Percentiles rank a stretch among this genome's conserved stretches.
Evolutionary conservation across 495 filamentous ascomycete genomes (phyloP).

Genomic region (Xylona heveae): DNA sequence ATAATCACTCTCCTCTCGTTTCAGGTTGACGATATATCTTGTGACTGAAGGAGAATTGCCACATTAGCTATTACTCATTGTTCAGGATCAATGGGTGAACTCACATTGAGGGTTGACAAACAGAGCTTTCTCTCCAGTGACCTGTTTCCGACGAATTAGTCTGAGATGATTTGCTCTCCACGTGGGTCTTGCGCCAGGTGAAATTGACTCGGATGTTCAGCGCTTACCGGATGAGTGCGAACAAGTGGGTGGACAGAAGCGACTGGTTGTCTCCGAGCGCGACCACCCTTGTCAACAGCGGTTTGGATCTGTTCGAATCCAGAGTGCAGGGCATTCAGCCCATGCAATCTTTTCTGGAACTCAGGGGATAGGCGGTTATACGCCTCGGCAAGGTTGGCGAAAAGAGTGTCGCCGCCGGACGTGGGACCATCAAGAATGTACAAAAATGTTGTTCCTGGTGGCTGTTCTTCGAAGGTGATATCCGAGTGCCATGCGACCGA

Average conservation of each 20-base stretch:
- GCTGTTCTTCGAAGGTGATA: slow-evolving; percentile 63
- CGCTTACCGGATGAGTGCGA: slow-evolving; percentile 56
- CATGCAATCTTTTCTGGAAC: slow-evolving; percentile 53
- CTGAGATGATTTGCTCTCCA: too few species aligned
- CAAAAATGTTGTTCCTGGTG: slow-evolving; percentile 70
- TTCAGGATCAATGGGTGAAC: slow-evolving; percentile 10
- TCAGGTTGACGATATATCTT: slow-evolving; percentile 47
- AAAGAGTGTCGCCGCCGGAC: slow-evolving; percentile 60
- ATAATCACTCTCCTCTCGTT: slow-evolving; percentile 58
- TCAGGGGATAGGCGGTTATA: slow-evolving; percentile 55
- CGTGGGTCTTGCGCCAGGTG: too few species aligned
- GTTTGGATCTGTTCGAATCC: slow-evolving; percentile 46
- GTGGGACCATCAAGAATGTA: slow-evolving; percentile 59
- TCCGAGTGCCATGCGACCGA: slow-evolving; percentile 69
- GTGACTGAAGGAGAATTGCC: slow-evolving; percentile 39
- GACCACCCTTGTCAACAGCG: slow-evolving; percentile 29
- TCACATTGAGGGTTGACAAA: slow-evolving; percentile 76
- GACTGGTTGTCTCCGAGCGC: slow-evolving; percentile 51
- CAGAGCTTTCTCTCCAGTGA: slow-evolving; percentile 74
- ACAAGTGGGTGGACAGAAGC: slow-evolving; percentile 51
- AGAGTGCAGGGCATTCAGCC: slow-evolving; percentile 56
- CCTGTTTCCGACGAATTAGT: too few species aligned
- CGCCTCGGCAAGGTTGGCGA: slow-evolving; percentile 50
- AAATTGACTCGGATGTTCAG: too few species aligned
- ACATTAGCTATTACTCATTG: not conserved